Evolutionary conservation across 768 basidiomycete species (phyloP).

Genomic region (Collybia sp.): DNA sequence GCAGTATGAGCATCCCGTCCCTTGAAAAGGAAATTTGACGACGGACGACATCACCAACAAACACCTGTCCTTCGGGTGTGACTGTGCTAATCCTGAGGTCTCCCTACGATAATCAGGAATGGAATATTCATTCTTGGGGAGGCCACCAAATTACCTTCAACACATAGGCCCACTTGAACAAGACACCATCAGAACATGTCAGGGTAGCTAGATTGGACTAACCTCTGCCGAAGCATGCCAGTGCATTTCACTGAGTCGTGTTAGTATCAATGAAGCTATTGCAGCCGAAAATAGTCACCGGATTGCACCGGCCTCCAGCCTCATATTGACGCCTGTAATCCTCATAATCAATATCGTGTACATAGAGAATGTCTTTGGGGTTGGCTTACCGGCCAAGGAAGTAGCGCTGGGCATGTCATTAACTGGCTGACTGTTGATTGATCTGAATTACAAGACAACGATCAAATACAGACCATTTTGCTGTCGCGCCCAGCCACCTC

Average conservation of each 20-base stretch:
- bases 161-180: conserved; percentile 46
- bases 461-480: conserved; percentile 33
- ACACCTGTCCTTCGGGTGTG: conserved; percentile 47
- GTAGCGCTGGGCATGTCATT: conserved; percentile 44
- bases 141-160: conserved; percentile 27
- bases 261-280: neutral
- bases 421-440: conserved; percentile 20
- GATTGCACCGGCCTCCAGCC: conserved; percentile 47
- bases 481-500: conserved; percentile 58
- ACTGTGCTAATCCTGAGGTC: conserved; percentile 44
- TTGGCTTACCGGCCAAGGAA: conserved; percentile 24
- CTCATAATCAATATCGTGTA: conserved; percentile 3
- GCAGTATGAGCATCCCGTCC: neutral
- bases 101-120: conserved; percentile 22
- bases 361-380: neutral
- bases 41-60: conserved; percentile 48
- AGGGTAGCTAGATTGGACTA: neutral
- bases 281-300: conserved; percentile 23
- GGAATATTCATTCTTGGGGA: neutral
- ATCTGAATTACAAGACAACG: no score
- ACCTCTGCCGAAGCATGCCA: conserved; percentile 52
- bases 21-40: conserved; percentile 7
- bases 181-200: neutral
- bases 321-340: conserved; percentile 46
- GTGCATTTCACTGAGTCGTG: conserved; percentile 41